phyloP scores from a whole-genome alignment of 148 eudicot species.

The Camellia japonica region DNA sequence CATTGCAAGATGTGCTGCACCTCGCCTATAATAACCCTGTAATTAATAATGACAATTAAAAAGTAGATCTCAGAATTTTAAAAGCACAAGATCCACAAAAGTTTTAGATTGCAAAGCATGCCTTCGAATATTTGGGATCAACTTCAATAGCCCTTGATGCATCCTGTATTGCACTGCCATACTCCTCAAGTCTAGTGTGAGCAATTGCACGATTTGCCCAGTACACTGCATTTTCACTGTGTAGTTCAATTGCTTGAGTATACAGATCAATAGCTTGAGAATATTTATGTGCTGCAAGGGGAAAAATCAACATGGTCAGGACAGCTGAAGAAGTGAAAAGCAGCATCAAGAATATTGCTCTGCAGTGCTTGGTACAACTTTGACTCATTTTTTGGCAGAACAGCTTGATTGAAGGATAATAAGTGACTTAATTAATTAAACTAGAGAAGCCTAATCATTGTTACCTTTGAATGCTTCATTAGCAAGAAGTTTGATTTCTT shows the following conservation, averaged over 20 bases:
- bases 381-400: background rate
- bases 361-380: background rate
- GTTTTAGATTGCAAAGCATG: no score
- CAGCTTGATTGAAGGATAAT: background rate
- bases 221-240: constrained; percentile 71
- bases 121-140: no score
- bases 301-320: constrained; percentile 9
- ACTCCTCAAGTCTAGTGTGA: constrained; percentile 86
- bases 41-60: constrained; percentile 15
- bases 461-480: constrained; percentile 98
- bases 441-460: background rate
- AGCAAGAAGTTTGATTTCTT: constrained; percentile 72
- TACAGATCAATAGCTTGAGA: no score
- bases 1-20: constrained; percentile 96
- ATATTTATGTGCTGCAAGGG: no score
- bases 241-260: no score
- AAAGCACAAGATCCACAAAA: no score
- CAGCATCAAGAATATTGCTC: background rate
- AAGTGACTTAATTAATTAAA: background rate
- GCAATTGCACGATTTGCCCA: constrained; percentile 99
- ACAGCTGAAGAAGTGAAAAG: background rate
- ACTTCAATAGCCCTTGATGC: no score
- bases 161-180: constrained; percentile 32
- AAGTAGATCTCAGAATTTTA: constrained; percentile 5
- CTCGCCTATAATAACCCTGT: constrained; percentile 97